phyloP scores from a whole-genome alignment of 2,329 filamentous ascomycete species.

The Myriosclerotinia scirpicola region DNA sequence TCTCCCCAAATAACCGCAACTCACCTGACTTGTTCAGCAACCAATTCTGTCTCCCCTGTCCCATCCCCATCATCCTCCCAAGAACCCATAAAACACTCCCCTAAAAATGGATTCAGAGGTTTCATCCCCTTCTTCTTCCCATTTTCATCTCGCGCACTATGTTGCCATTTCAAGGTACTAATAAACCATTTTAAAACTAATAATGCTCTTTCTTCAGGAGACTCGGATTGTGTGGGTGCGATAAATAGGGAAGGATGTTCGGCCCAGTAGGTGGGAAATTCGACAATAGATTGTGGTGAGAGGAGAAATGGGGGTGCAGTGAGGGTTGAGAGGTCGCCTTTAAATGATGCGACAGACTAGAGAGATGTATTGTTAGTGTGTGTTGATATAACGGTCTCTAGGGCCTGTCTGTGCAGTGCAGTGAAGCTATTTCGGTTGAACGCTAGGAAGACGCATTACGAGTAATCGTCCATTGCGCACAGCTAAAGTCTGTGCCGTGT shows the following conservation, averaged over 20 bases:
- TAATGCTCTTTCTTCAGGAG: conserved; percentile 54
- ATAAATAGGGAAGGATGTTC: conserved; percentile 76
- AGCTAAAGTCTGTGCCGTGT: background rate
- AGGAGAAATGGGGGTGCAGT: conserved; percentile 85
- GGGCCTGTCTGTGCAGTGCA: background rate
- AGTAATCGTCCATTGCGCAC: too few relatives aligned
- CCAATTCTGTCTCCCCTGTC: conserved; percentile 76
- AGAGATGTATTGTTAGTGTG: background rate
- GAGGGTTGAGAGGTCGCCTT: conserved; percentile 75
- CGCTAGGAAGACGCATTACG: background rate
- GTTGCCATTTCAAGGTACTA: conserved; percentile 86
- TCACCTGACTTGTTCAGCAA: conserved; percentile 80
- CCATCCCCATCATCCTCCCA: conserved; percentile 67
- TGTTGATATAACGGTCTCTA: background rate
- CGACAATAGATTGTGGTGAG: conserved; percentile 73
- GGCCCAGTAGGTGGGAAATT: conserved; percentile 81
- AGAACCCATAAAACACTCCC: conserved; percentile 86
- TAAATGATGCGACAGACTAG: conserved; percentile 75
- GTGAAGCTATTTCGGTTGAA: background rate
- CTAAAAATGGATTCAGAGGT: conserved; percentile 91
- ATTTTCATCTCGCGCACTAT: conserved; percentile 59
- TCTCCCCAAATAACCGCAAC: conserved; percentile 47
- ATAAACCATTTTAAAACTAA: conserved; percentile 72
- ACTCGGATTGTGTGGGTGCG: conserved; percentile 74
- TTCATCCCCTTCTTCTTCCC: conserved; percentile 90